Base-by-base conservation (phyloP, 129 eudicot species). In the Silybum marianum region DNA sequence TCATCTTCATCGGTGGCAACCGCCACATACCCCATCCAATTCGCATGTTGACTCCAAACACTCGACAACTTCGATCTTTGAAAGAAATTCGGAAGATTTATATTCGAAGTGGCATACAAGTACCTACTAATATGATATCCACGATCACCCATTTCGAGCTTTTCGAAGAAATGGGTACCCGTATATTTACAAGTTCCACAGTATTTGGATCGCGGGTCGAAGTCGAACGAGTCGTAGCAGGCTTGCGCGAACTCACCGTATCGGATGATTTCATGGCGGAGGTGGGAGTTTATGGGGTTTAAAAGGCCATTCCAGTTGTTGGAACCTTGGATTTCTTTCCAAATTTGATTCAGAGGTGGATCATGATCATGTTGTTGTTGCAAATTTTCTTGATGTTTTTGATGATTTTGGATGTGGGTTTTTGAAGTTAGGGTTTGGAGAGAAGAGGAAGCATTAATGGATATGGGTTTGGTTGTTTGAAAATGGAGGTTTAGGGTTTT, bases 21-120 rank as follows among this genome's bases (percentile, higher is more conserved):
- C 0, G 95, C 95, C 3, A 92, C 93, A 34, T 90, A 92, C 11
- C 97, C 97, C 95, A 92, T 92, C 93, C 94, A 92, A 40, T 92
- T 92, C 1, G 97, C 94, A 78, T 92, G 95, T 69, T 84, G 91
- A 85, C 97, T 92, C 97, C 97, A 92, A 9, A 90, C 85, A 30
- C 88, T 85, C 19, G 90, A 83, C 19, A 86, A 18, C 44, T 73
- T 89, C 0, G 97, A 89, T 23, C 88, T 88, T 81, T 86, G 94
- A 51, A 92, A 89, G 78, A 92, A 92, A 38, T 88, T 92, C 7
- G 93, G 94, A 12, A 92, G 83, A 82, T 92, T 86, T 54, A 90
- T 90, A 78, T 90, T 90, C 32, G 97, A 92, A 1, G 97, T 92
- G 6, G 97, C 97, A 24, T 92, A 92, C 6, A 92, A 79, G 66